Evolutionary conservation across 345 rosid genomes (phyloP).

Genomic region (Boechera stricta): DNA sequence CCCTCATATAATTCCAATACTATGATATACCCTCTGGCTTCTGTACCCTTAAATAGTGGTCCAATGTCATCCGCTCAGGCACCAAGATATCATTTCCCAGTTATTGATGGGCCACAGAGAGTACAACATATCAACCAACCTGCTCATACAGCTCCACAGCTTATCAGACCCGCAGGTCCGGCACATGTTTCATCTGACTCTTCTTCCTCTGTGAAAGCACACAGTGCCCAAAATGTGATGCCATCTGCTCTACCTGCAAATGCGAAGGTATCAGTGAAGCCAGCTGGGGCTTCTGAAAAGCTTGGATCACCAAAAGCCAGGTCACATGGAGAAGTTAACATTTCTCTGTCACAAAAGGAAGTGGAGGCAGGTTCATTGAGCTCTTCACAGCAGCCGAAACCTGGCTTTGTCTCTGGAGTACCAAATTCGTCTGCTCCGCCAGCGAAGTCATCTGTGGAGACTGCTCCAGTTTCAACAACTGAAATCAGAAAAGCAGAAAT

Average conservation of each 20-base stretch:
- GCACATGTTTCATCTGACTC: slow-evolving; percentile 50
- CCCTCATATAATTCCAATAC: slow-evolving; percentile 51
- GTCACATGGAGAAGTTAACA: slow-evolving; percentile 48
- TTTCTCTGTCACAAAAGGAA: slow-evolving; percentile 46
- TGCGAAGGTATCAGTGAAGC: slow-evolving; percentile 61
- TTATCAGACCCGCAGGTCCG: slow-evolving; percentile 52
- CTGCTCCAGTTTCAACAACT: slow-evolving; percentile 39
- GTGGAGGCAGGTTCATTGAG: slow-evolving; percentile 46
- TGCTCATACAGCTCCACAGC: slow-evolving; percentile 46
- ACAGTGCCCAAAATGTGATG: slow-evolving; percentile 48
- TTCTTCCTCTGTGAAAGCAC: slow-evolving; percentile 48
- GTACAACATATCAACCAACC: slow-evolving; percentile 57
- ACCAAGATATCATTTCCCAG: slow-evolving; percentile 59
- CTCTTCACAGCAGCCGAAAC: slow-evolving; percentile 48
- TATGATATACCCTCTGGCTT: slow-evolving; percentile 57
- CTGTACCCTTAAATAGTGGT: slow-evolving; percentile 60
- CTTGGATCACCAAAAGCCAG: slow-evolving; percentile 50
- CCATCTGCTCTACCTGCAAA: slow-evolving; percentile 51
- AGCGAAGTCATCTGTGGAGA: slow-evolving; percentile 43
- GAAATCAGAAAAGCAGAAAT: slow-evolving; percentile 51
- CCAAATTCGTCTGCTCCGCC: slow-evolving; percentile 40
- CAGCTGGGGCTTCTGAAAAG: slow-evolving; percentile 54
- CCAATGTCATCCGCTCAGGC: slow-evolving; percentile 71
- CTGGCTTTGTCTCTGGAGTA: slow-evolving; percentile 47
- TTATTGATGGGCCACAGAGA: slow-evolving; percentile 66